Base-by-base conservation (phyloP, 116 monocot genomes). In the Phalaenopsis hybrid region DNA sequence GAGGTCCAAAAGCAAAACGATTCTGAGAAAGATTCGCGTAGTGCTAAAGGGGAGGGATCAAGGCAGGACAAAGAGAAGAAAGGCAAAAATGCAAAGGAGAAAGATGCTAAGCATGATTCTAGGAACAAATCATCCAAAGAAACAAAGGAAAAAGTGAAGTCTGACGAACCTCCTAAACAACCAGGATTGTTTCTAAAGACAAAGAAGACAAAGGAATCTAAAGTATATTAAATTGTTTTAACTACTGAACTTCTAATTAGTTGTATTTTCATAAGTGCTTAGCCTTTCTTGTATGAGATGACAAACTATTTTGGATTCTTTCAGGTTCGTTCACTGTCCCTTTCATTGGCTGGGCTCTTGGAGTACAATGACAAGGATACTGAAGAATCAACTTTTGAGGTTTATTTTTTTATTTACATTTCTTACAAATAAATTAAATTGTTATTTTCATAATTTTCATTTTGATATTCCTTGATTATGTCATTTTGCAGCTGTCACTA, bases 371-470 rank as follows among this genome's bases (percentile, higher is more conserved):
- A 92, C 82, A 99, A 99, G 50, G 99, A 99, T 73, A 78, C 85
- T 80, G 95, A 92, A 78, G 99, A 99, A 81, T 91, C 94, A 69
- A 94, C 94, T 34, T 95, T 99, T 90, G 99, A 99, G 99, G 99
- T 99, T 82, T 48, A 48, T 48, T 48, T 48, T 8, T 79, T 44
- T 77, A n/a, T 65, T 72, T 41, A 34, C 41, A 21, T 15, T 37
- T 16, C 41, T 41, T 33, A 41, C 16, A 13, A 41, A 72, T 72
- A 41, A 41, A 72, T 33, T 41, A 5, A 16, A 72, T 5, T 67
- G 67, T 10, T 34, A 16, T 41, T 15, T 16, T 72, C 41, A 15
- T 41, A 15, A 16, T 65, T 65, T 25, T 65, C 46, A 46, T 78
- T 83, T 9, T 43, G 58, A n/a, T 20, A 34, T 52, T 5, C 23